Percentiles rank a stretch among this genome's conserved stretches.
Conservation (phyloP, 108 stramenopile genomes). For the Stephanodiscus triporus region DNA sequence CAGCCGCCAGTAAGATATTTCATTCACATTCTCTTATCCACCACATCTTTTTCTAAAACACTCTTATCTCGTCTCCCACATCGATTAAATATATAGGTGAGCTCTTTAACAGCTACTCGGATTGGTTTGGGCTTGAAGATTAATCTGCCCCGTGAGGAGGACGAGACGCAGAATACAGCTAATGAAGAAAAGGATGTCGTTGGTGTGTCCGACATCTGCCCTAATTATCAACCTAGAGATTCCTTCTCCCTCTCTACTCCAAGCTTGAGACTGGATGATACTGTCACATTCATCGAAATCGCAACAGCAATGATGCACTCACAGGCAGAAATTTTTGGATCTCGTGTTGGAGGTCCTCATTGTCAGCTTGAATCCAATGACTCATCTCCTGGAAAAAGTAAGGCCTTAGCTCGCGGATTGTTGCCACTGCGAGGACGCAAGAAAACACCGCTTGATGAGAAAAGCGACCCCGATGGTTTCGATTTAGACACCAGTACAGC, state of each 20-base stretch:
- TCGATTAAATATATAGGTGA: neutral
- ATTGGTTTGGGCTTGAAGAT: conserved; percentile 73
- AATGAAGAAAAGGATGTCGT: neutral
- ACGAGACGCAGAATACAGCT: neutral
- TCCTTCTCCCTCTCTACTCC: conserved; percentile 57
- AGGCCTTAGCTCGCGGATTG: conserved; percentile 16
- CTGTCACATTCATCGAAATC: conserved; percentile 72
- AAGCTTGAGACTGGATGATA: conserved; percentile 65
- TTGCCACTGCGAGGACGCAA: conserved; percentile 49
- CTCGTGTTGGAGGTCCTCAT: conserved; percentile 2
- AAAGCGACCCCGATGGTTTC: conserved; percentile 3
- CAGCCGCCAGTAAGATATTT: conserved; percentile 67
- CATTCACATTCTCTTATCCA: neutral
- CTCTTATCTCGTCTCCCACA: neutral
- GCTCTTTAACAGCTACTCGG: conserved; percentile 71
- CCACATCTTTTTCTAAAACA: no score
- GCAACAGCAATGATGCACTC: conserved; percentile 61
- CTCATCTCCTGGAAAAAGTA: conserved; percentile 18
- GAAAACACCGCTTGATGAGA: conserved; percentile 28
- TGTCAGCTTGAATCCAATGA: conserved; percentile 13
- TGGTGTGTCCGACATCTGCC: conserved; percentile 20
- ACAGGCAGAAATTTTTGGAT: conserved; percentile 21
- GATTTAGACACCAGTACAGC: conserved; percentile 1
- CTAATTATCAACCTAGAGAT: conserved; percentile 36
- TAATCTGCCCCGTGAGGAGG: conserved; percentile 23